Evolutionary conservation across 139 green algal species (phyloP).

Genomic region (Tetraselmis chui): DNA sequence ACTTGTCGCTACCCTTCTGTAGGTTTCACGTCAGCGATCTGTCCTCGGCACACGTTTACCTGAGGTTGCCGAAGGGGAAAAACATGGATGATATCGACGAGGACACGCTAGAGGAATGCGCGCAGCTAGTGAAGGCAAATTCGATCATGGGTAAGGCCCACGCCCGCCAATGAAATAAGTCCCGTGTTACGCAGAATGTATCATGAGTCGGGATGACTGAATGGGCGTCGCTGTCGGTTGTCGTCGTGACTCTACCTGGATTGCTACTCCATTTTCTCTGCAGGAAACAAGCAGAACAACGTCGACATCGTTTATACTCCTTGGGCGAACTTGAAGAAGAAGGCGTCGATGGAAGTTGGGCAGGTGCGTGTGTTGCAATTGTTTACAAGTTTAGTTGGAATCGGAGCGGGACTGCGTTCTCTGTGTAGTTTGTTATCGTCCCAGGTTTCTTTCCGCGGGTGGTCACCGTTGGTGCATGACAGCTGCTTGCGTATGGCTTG

Average conservation of each 20-base stretch:
- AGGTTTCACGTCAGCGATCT: slow-evolving; percentile 95
- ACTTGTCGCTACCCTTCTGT: not conserved
- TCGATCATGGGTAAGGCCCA: slow-evolving; percentile 71
- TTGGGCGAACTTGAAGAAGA: slow-evolving; percentile 88
- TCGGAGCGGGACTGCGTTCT: too few species aligned
- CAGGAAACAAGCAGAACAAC: slow-evolving; percentile 77
- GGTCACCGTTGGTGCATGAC: too few species aligned
- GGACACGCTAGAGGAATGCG: slow-evolving; percentile 80
- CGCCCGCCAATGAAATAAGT: not conserved
- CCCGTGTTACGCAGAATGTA: too few species aligned
- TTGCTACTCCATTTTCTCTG: too few species aligned
- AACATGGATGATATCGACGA: slow-evolving; percentile 66
- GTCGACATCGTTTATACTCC: slow-evolving; percentile 89
- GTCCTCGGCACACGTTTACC: slow-evolving; percentile 93
- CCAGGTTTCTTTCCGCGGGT: too few species aligned
- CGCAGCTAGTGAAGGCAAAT: slow-evolving; percentile 94
- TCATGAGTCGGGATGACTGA: too few species aligned
- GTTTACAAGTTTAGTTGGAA: too few species aligned
- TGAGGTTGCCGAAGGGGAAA: slow-evolving; percentile 64
- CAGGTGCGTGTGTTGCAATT: too few species aligned
- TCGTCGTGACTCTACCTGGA: too few species aligned
- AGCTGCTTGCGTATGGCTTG: too few species aligned
- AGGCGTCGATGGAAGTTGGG: slow-evolving; percentile 58
- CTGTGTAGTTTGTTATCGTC: too few species aligned
- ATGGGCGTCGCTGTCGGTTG: too few species aligned